Conservation (phyloP, 768 basidiomycete species). For the Hirschioporus abietinus region DNA sequence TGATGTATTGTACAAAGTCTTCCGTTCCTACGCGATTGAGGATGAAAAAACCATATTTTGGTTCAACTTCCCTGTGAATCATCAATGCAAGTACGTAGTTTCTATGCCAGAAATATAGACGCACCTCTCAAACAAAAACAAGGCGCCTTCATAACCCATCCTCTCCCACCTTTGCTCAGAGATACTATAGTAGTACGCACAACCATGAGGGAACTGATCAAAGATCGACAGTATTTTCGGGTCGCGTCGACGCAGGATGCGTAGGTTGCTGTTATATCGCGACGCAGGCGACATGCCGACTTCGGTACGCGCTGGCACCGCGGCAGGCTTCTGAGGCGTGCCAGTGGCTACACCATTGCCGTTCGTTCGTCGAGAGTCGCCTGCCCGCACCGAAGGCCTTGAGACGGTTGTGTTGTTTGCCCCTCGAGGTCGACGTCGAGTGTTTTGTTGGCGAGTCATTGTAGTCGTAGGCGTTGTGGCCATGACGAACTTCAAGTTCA, state of each 20-base stretch:
- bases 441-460: background rate
- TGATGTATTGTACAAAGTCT: slow-evolving; percentile 69
- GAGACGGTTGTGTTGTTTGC: background rate
- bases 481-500: background rate
- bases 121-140: slow-evolving; percentile 85
- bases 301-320: slow-evolving; percentile 2
- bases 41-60: slow-evolving; percentile 81
- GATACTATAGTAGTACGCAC: slow-evolving; percentile 71
- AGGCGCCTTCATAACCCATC: slow-evolving; percentile 80
- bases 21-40: slow-evolving; percentile 77
- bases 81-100: slow-evolving; percentile 7
- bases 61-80: slow-evolving; percentile 57
- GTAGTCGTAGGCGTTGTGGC: background rate
- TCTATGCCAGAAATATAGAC: slow-evolving; percentile 19
- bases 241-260: slow-evolving; percentile 72
- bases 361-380: background rate
- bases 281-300: slow-evolving; percentile 59
- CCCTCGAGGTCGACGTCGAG: background rate
- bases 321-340: slow-evolving; percentile 2
- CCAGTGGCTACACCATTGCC: background rate
- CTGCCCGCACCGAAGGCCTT: too few species aligned
- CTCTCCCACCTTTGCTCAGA: slow-evolving; percentile 65
- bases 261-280: slow-evolving; percentile 73
- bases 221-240: slow-evolving; percentile 75
- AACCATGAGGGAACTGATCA: slow-evolving; percentile 86